Evolutionary conservation across 805 yeast genomes (phyloP).

Genomic region (Candida sakaeoensis): DNA sequence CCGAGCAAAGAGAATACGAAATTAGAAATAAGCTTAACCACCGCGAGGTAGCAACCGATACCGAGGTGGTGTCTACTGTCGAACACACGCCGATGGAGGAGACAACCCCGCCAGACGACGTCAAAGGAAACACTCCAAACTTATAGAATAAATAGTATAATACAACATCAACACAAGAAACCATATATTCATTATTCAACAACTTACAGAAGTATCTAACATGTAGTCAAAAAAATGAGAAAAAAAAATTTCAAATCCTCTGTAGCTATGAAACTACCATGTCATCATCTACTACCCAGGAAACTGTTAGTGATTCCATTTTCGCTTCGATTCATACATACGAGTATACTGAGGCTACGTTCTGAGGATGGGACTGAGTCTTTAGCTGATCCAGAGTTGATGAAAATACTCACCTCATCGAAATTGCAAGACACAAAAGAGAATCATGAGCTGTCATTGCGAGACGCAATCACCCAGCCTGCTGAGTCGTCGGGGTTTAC

Average conservation of each 20-base stretch:
- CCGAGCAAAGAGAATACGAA: constrained; percentile 9
- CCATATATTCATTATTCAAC: too few relatives aligned
- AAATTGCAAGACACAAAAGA: background rate
- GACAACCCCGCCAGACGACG: background rate
- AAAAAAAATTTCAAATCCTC: too few relatives aligned
- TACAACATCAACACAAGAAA: too few relatives aligned
- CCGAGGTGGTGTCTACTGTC: background rate
- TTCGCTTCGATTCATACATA: background rate
- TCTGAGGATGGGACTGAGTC: too few relatives aligned
- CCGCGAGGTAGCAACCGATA: background rate
- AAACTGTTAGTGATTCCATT: too few relatives aligned
- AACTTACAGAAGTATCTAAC: too few relatives aligned
- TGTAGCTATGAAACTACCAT: background rate
- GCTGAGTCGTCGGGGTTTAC: background rate
- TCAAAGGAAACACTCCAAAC: background rate
- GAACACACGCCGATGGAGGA: constrained; percentile 5
- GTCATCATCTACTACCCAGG: background rate
- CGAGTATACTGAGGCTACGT: background rate
- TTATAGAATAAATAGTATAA: background rate
- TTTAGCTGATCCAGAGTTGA: background rate
- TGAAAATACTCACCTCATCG: background rate
- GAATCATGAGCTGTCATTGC: background rate
- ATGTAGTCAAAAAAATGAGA: too few relatives aligned
- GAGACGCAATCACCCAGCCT: background rate
- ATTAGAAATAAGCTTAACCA: constrained; percentile 2